A percentile compares a stretch with the other conserved stretches of the same genome.
Evolutionary conservation across 176 grass and related monocot species (phyloP).

Genomic region (Oryza longistaminata): DNA sequence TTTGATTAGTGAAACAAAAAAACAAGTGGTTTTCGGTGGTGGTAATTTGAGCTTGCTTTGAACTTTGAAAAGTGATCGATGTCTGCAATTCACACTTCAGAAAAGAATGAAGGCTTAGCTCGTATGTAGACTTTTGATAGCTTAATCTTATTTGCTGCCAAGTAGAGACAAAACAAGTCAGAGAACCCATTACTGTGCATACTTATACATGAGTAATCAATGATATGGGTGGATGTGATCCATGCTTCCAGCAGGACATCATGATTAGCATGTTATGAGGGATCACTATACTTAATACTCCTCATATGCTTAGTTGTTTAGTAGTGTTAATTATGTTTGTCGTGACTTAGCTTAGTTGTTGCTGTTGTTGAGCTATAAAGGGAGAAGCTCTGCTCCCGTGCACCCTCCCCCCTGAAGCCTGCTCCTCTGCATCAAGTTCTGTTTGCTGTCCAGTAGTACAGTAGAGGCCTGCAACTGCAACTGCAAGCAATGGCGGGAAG

Average conservation of each 20-base stretch:
- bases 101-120: neutral
- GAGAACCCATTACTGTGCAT: neutral
- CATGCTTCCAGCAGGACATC: too few species aligned
- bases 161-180: neutral
- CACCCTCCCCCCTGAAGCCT: neutral
- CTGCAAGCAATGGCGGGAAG: conserved; percentile 18
- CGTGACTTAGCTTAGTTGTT: neutral
- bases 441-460: neutral
- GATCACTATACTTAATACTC: neutral
- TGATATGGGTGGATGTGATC: neutral
- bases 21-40: neutral
- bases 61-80: neutral
- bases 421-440: neutral
- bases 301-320: too few species aligned
- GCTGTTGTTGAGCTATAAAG: conserved; percentile 25
- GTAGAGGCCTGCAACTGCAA: neutral
- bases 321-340: neutral
- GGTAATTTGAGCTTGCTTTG: neutral
- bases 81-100: neutral
- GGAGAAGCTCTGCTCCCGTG: neutral
- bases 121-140: neutral
- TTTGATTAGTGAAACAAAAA: neutral
- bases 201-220: neutral
- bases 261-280: neutral
- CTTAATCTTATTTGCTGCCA: neutral